These are phyloP conservation scores for Ambrosia hybrid DNA, from an alignment of 140 eudicot species.

Conservation along the genomic window DNA sequence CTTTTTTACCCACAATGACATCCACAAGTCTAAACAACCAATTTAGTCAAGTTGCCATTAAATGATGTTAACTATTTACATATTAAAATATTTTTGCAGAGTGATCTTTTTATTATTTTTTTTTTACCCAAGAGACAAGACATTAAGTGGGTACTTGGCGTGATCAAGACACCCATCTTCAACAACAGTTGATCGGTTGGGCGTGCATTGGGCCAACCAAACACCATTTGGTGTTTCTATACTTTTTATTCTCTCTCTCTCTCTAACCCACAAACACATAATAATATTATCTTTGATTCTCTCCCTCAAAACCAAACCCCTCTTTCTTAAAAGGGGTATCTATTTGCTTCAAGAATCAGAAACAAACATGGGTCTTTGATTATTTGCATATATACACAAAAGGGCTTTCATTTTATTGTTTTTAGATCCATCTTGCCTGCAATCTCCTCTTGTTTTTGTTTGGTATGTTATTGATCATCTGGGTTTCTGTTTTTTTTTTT, in stretches of 20 bases:
- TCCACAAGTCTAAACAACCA: not conserved
- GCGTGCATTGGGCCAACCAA: conserved; percentile 9
- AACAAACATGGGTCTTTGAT: not conserved
- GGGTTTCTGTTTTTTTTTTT: not conserved
- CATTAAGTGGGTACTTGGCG: conserved; percentile 9
- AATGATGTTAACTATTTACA: not conserved
- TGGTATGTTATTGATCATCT: conserved; percentile 29
- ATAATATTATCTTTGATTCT: conserved; percentile 33
- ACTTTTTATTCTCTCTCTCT: not conserved
- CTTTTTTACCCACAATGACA: not conserved
- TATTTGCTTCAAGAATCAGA: conserved; percentile 30
- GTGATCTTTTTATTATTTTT: too few relatives aligned
- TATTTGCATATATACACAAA: not conserved
- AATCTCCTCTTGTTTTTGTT: conserved; percentile 8
- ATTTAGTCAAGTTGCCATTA: not conserved
- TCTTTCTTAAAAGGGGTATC: conserved; percentile 19
- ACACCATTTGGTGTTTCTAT: not conserved
- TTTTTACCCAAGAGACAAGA: conserved; percentile 2
- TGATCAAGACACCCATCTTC: conserved; percentile 8
- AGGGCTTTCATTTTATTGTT: not conserved
- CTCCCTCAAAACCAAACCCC: conserved; percentile 8
- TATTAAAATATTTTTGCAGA: not conserved
- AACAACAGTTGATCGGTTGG: not conserved
- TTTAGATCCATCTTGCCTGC: conserved; percentile 28
- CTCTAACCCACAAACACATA: conserved; percentile 22